Evolutionary conservation across 176 grass and related monocot genomes (phyloP).

Genomic region (Raddia distichophylla): DNA sequence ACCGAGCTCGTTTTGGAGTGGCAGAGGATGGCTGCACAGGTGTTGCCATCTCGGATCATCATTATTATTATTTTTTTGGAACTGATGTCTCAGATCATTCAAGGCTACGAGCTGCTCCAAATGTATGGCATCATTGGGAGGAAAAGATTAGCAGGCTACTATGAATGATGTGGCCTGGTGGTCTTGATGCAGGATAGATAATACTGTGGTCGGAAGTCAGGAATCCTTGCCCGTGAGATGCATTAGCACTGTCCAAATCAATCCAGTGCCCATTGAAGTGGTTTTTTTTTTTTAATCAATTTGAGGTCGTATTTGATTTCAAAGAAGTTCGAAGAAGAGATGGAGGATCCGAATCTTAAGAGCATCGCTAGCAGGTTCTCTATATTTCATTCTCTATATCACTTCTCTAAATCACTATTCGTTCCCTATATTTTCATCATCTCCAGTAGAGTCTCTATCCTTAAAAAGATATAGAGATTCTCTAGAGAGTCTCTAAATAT

Average conservation of each 20-base stretch:
- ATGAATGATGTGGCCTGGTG: not conserved
- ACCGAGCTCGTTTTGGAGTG: not conserved
- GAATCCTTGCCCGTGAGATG: slow-evolving; percentile 14
- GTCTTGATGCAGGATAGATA: slow-evolving; percentile 6
- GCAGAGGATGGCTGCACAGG: not conserved
- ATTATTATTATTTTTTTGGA: no score
- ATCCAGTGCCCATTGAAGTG: not conserved
- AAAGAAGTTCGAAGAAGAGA: no score
- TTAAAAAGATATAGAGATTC: no score
- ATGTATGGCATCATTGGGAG: not conserved
- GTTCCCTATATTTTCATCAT: no score
- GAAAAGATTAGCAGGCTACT: slow-evolving; percentile 17
- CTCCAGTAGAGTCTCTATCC: no score
- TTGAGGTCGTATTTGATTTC: not conserved
- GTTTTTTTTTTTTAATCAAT: not conserved
- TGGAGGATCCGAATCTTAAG: no score
- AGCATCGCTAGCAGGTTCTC: no score
- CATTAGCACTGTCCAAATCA: slow-evolving; percentile 3
- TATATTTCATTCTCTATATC: no score
- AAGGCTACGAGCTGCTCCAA: not conserved
- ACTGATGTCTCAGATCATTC: not conserved
- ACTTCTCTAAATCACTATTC: no score
- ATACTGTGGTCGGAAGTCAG: not conserved
- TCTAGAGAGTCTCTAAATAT: no score
- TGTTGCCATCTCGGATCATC: not conserved